Evolutionary conservation across 176 grass and related monocot species (phyloP).

Genomic region (Melocanna baccifera): DNA sequence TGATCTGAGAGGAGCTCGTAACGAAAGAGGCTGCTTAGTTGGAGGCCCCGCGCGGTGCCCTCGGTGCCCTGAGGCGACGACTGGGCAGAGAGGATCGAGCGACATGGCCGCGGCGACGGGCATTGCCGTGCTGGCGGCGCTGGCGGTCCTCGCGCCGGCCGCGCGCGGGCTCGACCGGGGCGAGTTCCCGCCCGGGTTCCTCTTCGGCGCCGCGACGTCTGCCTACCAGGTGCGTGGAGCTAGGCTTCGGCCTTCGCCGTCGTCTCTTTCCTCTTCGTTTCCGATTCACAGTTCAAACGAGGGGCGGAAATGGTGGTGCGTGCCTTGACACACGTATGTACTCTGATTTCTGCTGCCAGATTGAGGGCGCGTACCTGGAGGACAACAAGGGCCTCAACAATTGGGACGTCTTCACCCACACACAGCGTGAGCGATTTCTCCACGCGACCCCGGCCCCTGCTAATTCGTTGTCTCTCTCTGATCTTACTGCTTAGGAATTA

Average conservation of each 20-base stretch:
- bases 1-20: neutral
- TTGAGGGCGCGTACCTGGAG: slow-evolving; percentile 84
- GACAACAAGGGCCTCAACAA: slow-evolving; percentile 71
- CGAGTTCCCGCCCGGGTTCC: slow-evolving; percentile 47
- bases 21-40: neutral
- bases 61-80: neutral
- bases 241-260: neutral
- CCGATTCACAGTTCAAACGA: neutral
- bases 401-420: slow-evolving; percentile 85
- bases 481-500: neutral
- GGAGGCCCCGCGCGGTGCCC: neutral
- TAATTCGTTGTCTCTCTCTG: neutral
- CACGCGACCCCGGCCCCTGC: neutral
- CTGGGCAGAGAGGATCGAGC: neutral
- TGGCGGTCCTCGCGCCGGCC: slow-evolving; percentile 4
- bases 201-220: slow-evolving; percentile 60
- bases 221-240: slow-evolving; percentile 48
- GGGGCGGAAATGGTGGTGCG: neutral
- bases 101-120: slow-evolving; percentile 1
- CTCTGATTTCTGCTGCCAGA: slow-evolving; percentile 24
- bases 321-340: neutral
- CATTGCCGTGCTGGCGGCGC: neutral
- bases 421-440: neutral
- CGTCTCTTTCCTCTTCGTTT: neutral
- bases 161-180: slow-evolving; percentile 23